Evolutionary conservation across 202 grass and related monocot species (phyloP), one percentile per base, ranked within the genome.

Genomic region (Eragrostis tef): DNA sequence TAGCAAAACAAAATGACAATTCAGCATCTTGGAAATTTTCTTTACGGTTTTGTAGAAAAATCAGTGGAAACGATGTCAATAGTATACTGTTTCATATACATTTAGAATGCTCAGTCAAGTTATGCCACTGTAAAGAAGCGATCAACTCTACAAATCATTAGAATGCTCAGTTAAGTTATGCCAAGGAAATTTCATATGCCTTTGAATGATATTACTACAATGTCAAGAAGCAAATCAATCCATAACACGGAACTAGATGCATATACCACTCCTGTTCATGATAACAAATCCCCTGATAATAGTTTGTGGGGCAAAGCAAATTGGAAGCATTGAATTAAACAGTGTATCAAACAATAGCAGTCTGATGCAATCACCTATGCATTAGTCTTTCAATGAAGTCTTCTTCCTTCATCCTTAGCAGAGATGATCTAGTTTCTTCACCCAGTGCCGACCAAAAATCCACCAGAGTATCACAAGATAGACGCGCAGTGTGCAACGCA

Each of bases 381-480:
- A 97, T 91, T 62, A 93, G 90, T 58, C 84, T 90, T 73, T 93
- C 93, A 20, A 97, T 93, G 59, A 97, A 97, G 79, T 97, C 93
- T 61, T 91, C 93, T 81, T 97, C 93, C 64, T 93, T 97, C 93
- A 97, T 97, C 46, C 80, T 75, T 58, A 97, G 64, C 61, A 97
- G 88, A 81, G 90, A 89, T 51, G 69, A 86, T 81, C 88, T 89
- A 62, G 90, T 93, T 83, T 97, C 93, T 56, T 93, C 86, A 86
- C 86, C 79, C 12, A 97, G 49, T 2, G 88, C 90, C 8, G 84
- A 97, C 93, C 90, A 97, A 39, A 91, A 97, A 87, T 91, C 90
- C 70, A 93, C 91, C 16, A 97, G 70, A 60, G 88, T 93, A 82
- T 93, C 90, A 86, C 93, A 97, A 42, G 93, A 93, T 82, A 93